A percentile compares a stretch with the other conserved stretches of the same genome.
Conservation (phyloP, 371 early-diverging fungal species). For the Apophysomyces sp. region DNA sequence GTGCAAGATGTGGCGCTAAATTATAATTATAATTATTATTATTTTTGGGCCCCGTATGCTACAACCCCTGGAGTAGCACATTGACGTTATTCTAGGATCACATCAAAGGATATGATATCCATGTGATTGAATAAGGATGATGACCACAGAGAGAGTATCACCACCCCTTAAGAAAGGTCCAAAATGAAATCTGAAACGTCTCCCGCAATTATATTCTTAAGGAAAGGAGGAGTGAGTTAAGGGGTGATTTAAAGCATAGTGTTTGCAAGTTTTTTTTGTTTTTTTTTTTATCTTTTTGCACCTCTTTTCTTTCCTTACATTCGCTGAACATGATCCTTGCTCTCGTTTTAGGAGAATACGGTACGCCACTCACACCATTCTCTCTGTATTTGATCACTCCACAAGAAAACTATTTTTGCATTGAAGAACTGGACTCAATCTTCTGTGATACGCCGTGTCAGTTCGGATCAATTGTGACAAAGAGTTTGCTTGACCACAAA, state of each 20-base stretch:
- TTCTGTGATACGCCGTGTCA: conserved; percentile 1
- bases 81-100: neutral
- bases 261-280: neutral
- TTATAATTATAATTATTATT: too few species aligned
- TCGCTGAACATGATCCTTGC: neutral
- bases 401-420: conserved; percentile 13
- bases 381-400: conserved; percentile 6
- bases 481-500: conserved; percentile 3
- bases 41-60: neutral
- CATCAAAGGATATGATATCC: neutral
- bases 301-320: neutral
- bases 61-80: neutral
- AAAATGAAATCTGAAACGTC: neutral
- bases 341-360: conserved; percentile 20
- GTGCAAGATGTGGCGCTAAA: neutral
- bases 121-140: neutral
- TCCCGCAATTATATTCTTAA: neutral
- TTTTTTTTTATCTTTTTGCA: conserved; percentile 11
- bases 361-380: conserved; percentile 6
- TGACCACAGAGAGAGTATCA: neutral
- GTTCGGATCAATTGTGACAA: neutral
- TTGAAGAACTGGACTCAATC: conserved; percentile 21
- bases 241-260: neutral
- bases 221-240: neutral
- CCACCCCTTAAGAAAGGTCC: neutral